These are phyloP conservation scores for Agrocybe chaxingu DNA, from an alignment of 768 basidiomycete genomes.

Conservation along the genomic window DNA sequence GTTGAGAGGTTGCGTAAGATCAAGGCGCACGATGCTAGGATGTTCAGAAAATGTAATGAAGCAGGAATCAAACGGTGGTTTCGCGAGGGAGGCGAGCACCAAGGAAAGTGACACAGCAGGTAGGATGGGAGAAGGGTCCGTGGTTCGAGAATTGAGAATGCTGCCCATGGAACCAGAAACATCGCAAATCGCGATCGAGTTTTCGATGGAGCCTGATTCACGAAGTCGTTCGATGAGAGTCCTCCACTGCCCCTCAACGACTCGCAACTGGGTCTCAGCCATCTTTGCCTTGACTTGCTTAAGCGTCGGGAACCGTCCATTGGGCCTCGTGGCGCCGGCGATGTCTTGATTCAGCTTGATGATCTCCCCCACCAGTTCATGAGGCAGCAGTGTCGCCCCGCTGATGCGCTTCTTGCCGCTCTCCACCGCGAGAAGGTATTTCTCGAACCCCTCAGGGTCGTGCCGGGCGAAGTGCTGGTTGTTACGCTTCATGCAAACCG, in stretches of 20 bases:
- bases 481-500: conserved; percentile 61
- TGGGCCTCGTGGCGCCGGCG: background rate
- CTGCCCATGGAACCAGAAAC: conserved; percentile 73
- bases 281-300: conserved; percentile 25
- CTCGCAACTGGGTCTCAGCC: conserved; percentile 33
- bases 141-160: conserved; percentile 8
- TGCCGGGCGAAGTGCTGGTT: conserved; percentile 50
- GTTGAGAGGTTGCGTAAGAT: conserved; percentile 35
- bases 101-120: conserved; percentile 67
- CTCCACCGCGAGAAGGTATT: conserved; percentile 56
- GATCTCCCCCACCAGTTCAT: conserved; percentile 50
- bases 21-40: conserved; percentile 50
- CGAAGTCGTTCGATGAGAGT: conserved; percentile 50
- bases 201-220: conserved; percentile 56
- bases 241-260: conserved; percentile 67
- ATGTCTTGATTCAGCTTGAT: background rate
- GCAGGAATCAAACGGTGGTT: conserved; percentile 58
- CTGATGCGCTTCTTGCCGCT: conserved; percentile 52
- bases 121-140: conserved; percentile 42
- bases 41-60: conserved; percentile 66
- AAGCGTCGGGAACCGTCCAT: conserved; percentile 2
- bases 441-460: conserved; percentile 56
- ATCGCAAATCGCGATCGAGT: conserved; percentile 66
- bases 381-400: conserved; percentile 67
- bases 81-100: conserved; percentile 59